A percentile compares a stretch with the other conserved stretches of the same genome.
Conservation (phyloP, 176 grass and related monocot genomes). For the Microstegium vimineum region DNA sequence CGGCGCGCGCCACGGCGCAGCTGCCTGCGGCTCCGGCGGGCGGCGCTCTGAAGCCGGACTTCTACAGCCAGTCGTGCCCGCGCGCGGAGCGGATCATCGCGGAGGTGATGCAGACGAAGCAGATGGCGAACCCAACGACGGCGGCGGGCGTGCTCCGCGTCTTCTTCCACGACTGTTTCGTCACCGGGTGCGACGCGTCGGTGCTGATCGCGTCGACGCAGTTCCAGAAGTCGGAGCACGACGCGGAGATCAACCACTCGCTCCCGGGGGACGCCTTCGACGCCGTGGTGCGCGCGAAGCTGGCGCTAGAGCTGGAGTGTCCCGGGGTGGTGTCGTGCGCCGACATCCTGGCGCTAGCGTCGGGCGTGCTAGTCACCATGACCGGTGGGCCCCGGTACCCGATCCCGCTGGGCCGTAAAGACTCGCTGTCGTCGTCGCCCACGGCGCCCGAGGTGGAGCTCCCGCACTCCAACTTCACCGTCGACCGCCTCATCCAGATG, state of each 20-base stretch:
- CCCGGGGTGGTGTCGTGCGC: slow-evolving; percentile 87
- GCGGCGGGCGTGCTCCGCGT: slow-evolving; percentile 71
- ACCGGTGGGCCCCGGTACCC: slow-evolving; percentile 68
- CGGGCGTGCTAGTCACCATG: slow-evolving; percentile 65
- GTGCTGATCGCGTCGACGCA: slow-evolving; percentile 59
- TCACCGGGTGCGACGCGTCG: slow-evolving; percentile 71
- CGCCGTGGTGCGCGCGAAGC: slow-evolving; percentile 63
- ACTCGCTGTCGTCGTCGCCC: slow-evolving; percentile 53
- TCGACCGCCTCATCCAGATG: slow-evolving; percentile 30
- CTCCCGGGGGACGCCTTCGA: slow-evolving; percentile 85
- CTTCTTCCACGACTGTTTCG: slow-evolving; percentile 95
- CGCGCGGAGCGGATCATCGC: slow-evolving; percentile 65
- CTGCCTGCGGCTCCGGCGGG: not conserved
- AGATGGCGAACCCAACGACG: slow-evolving; percentile 71
- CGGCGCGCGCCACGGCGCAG: not conserved
- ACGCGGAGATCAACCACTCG: slow-evolving; percentile 73
- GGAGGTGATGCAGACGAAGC: slow-evolving; percentile 61
- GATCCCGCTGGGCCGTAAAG: slow-evolving; percentile 63
- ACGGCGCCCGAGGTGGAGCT: slow-evolving; percentile 39
- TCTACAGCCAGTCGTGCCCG: slow-evolving; percentile 58
- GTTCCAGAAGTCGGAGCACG: slow-evolving; percentile 60
- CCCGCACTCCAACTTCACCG: slow-evolving; percentile 46
- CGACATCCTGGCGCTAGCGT: slow-evolving; percentile 68
- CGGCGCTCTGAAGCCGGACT: slow-evolving; percentile 27
- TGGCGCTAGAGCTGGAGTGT: slow-evolving; percentile 81